Evolutionary conservation across 2,329 filamentous ascomycete genomes (phyloP), one percentile per base, ranked within the genome.

Genomic region (Fusarium proliferatum): DNA sequence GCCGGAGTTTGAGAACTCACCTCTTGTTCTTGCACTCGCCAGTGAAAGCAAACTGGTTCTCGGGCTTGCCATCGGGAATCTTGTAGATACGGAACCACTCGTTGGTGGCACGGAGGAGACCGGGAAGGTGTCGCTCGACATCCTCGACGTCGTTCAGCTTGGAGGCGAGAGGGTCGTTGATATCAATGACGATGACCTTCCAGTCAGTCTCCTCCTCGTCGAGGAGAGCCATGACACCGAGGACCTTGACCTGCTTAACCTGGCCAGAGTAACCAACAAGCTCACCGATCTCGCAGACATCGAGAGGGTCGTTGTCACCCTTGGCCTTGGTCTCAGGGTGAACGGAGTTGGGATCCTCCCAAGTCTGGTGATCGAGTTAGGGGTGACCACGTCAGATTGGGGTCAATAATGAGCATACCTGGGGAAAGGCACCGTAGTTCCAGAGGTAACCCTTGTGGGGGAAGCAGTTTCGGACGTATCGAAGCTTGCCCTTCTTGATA

Each of bases 21-120:
- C 93, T 94, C 92, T 95, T 97, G 92, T 99, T 99, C 93, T 99
- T 99, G 94, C 96, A 98, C 90, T 99, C 96, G 88, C 96, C 96
- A 69, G 95, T 98, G 89, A 99, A 99, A 81, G 96, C 96, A 83
- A 99, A 99, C 88, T 98, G 96, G 92, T 99, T 99, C 93, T 99
- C 96, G 80, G 96, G 95, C 95, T 99, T 99, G 89, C 96, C 96
- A 83, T 99, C 96, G 83, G 96, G 96, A 86, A 99, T 99, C 91
- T 99, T 99, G 93, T 99, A 99, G 91, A 99, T 99, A 85, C 96
- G 95, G 95, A 99, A 99, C 96, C 96, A 99, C 89, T 99, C 96
- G 83, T 99, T 99, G 83, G 96, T 98, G 82, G 96, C 96, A 78
- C 96, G 93, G 84, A 99, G 90, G 69, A 99, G 94, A 80, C 96